Evolutionary conservation across 139 green algal species (phyloP), one percentile per base, ranked within the genome.

Genomic region (Pleodorina starrii): DNA sequence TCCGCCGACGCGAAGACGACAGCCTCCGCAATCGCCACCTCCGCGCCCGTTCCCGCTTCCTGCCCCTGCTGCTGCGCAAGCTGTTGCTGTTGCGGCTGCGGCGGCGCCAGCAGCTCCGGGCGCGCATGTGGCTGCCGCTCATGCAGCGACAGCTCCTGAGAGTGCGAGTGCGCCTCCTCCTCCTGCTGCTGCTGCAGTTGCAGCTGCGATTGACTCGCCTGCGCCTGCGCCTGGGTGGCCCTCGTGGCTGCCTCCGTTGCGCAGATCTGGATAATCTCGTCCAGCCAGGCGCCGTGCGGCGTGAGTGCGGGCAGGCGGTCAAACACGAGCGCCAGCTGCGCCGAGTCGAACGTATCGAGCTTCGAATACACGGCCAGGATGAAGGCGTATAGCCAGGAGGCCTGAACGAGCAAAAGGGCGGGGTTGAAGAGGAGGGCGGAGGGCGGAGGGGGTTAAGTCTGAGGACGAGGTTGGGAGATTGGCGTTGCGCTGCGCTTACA

Each of bases 351-450:
- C n/a, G 80, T 59, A 50, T 93, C 90, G 19, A 95, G 86, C 32
- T 71, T 77, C 10, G 66, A 21, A 59, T 95, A 95, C 19, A 77
- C 88, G 1, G 90, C 84, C 68, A 92, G 82, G 54, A 93, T 86
- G 87, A 91, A 93, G 44, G 73, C 76, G 78, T 95, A 95, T 42
- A 95, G 84, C 93, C 93, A 95, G 16, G 91, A 92, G 27, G 90
- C 57, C 48, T 84, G 72, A 73, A 73, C 16, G 21, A 23, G 32
- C 2, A 23, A 73, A 66, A n/a, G n/a, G 48, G 48, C 48, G 48
- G 48, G 48, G 48, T 57, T 12, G 48, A 10, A 57, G 12, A 10
- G 12, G 48, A 57, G 48, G 48, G 48, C 11, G 48, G 48, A 12
- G 12, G 48, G 48, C n/a, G n/a, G n/a, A n/a, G n/a, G n/a, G n/a